Evolutionary conservation across 2,329 filamentous ascomycete species (phyloP), one percentile per base, ranked within the genome.

Genomic region (Niveomyces coronatus): DNA sequence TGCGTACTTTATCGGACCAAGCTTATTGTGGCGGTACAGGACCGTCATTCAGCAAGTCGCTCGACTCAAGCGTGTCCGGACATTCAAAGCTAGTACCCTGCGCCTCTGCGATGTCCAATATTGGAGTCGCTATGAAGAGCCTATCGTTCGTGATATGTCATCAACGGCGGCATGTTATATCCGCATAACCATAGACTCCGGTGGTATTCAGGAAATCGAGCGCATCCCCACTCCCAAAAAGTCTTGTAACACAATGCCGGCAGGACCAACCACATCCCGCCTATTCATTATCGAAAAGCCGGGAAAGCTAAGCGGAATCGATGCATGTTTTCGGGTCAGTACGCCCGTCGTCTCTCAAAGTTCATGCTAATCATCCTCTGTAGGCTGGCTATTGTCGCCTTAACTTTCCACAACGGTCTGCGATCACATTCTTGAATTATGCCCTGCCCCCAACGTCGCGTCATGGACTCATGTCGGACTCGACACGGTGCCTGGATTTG

Each of bases 221-320:
- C 27, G 7, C 4, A 4, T 35, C 19, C 9, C 15, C 4, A 4
- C 8, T 19, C 15, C 13, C 8, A 15, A 19, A 18, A 17, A 30
- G n/a, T 4, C 4, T 3, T 20, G 28, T 18, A n/a, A 37, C 13
- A 17, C 18, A 9, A 17, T 15, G n/a, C 34, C 34, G n/a, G n/a
- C n/a, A n/a, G n/a, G n/a, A n/a, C n/a, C n/a, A 16, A 37, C 35
- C 8, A 16, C 35, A 31, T 30, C 19, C n/a, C 17, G 7, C n/a
- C 35, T 30, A 16, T 37, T 37, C 27, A 37, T 37, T 5, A 24
- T 37, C 20, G 26, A 37, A 19, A 23, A 23, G n/a, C 17, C 35
- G 7, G 9, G n/a, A 9, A 23, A 4, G 18, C 26, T 37, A 1
- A 24, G 35, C n/a, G n/a, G 6, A 9, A 27, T 37, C 23, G n/a